Conservation (phyloP, 1,284 basidiomycete species). For the Irpex sp. region DNA sequence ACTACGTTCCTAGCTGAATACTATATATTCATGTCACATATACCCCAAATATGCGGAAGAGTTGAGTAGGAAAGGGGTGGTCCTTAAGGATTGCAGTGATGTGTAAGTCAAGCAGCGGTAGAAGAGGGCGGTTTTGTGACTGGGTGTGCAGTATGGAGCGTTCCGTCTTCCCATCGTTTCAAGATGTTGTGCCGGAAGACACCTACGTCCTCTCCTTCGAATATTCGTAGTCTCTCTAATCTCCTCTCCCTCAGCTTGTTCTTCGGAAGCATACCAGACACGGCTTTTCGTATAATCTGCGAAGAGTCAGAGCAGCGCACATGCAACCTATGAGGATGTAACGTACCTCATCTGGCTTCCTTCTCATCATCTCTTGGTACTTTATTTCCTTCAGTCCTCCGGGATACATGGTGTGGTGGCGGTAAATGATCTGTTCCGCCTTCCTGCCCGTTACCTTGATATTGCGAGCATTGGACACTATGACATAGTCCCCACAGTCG, state of each 20-base stretch:
- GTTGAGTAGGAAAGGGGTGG: not conserved
- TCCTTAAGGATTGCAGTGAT: not conserved
- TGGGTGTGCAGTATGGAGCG: constrained; percentile 30
- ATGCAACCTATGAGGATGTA: not conserved
- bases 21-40: not conserved
- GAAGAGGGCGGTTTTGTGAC: constrained; percentile 1
- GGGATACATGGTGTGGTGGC: constrained; percentile 90
- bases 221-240: constrained; percentile 83
- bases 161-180: constrained; percentile 76
- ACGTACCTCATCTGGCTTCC: constrained; percentile 89
- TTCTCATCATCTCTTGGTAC: constrained; percentile 78
- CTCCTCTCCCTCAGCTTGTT: constrained; percentile 88
- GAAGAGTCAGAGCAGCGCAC: constrained; percentile 5
- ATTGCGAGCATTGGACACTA: constrained; percentile 88
- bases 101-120: not conserved
- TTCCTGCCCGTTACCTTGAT: constrained; percentile 92
- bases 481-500: constrained; percentile 96
- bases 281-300: constrained; percentile 94
- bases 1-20: constrained; percentile 5
- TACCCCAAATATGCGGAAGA: no score
- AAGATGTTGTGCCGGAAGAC: constrained; percentile 65
- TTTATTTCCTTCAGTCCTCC: constrained; percentile 91
- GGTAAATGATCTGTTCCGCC: constrained; percentile 83
- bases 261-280: constrained; percentile 96
- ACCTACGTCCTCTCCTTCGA: constrained; percentile 72